These are phyloP conservation scores for Melocanna baccifera DNA, from an alignment of 176 grass and related monocot species.

Conservation along the genomic window DNA sequence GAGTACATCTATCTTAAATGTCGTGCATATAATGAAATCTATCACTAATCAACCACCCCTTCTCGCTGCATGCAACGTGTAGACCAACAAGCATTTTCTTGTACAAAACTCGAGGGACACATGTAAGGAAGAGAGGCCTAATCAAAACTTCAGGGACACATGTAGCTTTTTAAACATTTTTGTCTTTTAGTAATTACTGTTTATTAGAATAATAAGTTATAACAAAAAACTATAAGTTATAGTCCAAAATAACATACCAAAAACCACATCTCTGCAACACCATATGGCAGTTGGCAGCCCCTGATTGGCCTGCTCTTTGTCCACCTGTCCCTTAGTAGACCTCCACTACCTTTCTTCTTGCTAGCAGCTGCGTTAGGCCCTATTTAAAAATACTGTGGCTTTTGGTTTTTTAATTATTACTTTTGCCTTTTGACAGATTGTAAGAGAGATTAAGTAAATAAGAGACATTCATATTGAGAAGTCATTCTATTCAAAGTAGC, in stretches of 20 bases:
- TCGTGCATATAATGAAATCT: background rate
- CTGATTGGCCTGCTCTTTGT: background rate
- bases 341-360: background rate
- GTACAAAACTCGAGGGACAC: background rate
- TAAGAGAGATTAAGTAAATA: no score
- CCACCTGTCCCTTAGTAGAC: background rate
- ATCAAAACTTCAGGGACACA: no score
- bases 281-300: slow-evolving; percentile 10
- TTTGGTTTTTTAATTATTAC: no score
- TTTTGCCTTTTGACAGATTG: no score
- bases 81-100: background rate
- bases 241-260: no score
- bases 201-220: no score
- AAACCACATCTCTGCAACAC: slow-evolving; percentile 10
- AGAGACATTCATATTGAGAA: no score
- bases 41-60: background rate
- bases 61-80: background rate
- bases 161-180: no score
- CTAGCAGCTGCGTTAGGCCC: background rate
- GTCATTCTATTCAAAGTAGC: no score
- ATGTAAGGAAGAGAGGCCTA: background rate
- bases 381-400: no score
- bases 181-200: no score
- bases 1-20: background rate
- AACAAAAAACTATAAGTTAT: no score